phyloP scores from a whole-genome alignment of 179 eudicot genomes.

The Sideroxylon spinosum region DNA sequence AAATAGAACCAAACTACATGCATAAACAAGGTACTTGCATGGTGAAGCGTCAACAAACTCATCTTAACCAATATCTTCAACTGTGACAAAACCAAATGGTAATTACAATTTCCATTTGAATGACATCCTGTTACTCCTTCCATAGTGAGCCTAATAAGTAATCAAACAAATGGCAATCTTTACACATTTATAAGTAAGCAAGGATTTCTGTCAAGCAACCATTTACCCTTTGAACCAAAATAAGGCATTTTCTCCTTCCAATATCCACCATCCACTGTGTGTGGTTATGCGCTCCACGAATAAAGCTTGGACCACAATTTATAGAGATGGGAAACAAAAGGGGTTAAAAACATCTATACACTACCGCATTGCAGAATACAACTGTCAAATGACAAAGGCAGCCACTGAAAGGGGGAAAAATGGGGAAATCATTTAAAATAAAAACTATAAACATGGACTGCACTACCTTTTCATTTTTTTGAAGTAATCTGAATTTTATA shows the following conservation, averaged over 20 bases:
- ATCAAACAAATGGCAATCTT: background rate
- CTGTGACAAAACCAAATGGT: background rate
- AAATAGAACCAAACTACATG: background rate
- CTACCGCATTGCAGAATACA: background rate
- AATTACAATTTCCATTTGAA: background rate
- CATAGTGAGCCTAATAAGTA: background rate
- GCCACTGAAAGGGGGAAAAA: background rate
- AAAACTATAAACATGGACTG: background rate
- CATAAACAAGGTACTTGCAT: background rate
- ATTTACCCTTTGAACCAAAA: background rate
- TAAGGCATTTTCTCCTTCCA: background rate
- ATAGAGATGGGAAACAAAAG: background rate
- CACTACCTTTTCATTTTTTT: too few relatives aligned
- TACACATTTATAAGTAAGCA: background rate
- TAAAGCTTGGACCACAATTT: background rate
- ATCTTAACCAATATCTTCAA: background rate
- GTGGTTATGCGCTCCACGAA: background rate
- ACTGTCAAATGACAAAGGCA: background rate
- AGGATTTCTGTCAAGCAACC: background rate
- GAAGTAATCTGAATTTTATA: too few relatives aligned
- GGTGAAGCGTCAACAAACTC: background rate
- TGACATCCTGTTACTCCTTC: background rate
- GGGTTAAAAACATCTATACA: background rate
- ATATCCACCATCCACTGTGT: background rate
- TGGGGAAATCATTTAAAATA: background rate